phyloP scores from a whole-genome alignment of 768 basidiomycete species.

The Russula emetica region DNA sequence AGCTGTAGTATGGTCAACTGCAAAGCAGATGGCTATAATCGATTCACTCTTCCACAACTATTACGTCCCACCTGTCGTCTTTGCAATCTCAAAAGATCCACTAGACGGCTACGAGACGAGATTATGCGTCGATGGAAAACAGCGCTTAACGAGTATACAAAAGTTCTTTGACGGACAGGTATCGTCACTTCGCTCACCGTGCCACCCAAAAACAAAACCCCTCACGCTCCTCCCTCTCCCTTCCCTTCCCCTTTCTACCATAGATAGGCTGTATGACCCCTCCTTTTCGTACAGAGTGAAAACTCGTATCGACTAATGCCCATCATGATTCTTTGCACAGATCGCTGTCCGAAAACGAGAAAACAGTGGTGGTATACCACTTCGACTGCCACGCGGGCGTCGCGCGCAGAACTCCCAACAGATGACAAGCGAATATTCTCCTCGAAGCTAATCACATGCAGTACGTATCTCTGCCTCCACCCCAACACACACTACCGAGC shows the following conservation, averaged over 20 bases:
- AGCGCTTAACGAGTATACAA: slow-evolving; percentile 69
- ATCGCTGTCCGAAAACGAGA: slow-evolving; percentile 52
- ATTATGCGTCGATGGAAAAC: slow-evolving; percentile 76
- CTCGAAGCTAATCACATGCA: slow-evolving; percentile 57
- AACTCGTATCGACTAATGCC: neutral
- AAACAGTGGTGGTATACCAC: slow-evolving; percentile 60
- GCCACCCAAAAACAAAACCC: too few relatives aligned
- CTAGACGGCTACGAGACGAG: slow-evolving; percentile 41
- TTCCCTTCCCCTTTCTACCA: neutral
- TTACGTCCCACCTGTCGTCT: slow-evolving; percentile 78
- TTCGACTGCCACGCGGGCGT: slow-evolving; percentile 42
- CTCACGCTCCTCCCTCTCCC: neutral
- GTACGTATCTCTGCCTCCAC: slow-evolving; percentile 34
- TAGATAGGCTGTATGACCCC: slow-evolving; percentile 52
- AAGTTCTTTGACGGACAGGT: slow-evolving; percentile 72
- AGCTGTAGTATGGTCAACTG: slow-evolving; percentile 78
- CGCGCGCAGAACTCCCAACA: slow-evolving; percentile 51
- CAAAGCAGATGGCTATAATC: slow-evolving; percentile 69
- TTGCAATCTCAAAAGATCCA: slow-evolving; percentile 39
- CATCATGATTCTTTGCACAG: slow-evolving; percentile 34
- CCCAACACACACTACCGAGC: neutral
- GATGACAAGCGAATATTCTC: slow-evolving; percentile 48
- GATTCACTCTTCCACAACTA: slow-evolving; percentile 77
- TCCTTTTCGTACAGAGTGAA: slow-evolving; percentile 26
- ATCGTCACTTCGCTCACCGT: slow-evolving; percentile 7